Conservation (phyloP, 352 stramenopile genomes). For the Phytopythium chamaehyphon region DNA sequence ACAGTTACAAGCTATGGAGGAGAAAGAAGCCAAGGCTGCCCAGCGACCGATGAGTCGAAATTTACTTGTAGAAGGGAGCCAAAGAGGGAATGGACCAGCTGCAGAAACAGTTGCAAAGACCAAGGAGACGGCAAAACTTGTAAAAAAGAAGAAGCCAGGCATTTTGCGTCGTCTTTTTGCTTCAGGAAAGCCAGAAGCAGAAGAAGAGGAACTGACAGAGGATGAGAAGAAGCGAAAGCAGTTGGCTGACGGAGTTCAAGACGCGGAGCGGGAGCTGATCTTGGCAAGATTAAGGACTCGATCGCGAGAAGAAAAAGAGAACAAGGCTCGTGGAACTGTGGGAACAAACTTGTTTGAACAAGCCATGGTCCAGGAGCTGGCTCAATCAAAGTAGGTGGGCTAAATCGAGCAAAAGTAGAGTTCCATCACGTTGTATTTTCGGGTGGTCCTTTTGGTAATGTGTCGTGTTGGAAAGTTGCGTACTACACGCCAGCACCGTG, state of each 20-base stretch:
- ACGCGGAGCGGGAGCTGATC: conserved; percentile 20
- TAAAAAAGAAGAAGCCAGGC: conserved; percentile 13
- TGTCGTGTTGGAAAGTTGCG: too few species aligned
- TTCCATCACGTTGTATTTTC: too few species aligned
- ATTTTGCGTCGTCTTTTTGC: conserved; percentile 20
- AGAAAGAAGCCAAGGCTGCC: conserved; percentile 20
- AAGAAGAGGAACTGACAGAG: conserved; percentile 14
- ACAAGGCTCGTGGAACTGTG: conserved; percentile 22
- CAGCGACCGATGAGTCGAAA: conserved; percentile 19
- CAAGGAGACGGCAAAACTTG: not conserved
- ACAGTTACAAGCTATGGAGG: conserved; percentile 38
- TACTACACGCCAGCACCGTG: too few species aligned
- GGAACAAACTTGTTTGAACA: conserved; percentile 48
- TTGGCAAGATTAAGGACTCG: conserved; percentile 29
- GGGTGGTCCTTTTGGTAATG: not conserved
- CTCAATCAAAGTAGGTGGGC: conserved; percentile 10
- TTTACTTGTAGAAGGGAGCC: conserved; percentile 3
- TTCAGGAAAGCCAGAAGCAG: conserved; percentile 1
- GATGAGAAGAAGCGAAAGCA: conserved; percentile 35
- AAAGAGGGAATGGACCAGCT: too few species aligned
- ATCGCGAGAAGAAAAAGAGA: conserved; percentile 30
- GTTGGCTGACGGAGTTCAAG: conserved; percentile 22
- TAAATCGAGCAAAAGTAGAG: not conserved
- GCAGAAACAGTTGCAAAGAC: conserved; percentile 1
- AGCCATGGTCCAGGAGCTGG: conserved; percentile 44